phyloP scores from a whole-genome alignment of 2,329 filamentous ascomycete species.

The Ceratocystis eucalypticola region DNA sequence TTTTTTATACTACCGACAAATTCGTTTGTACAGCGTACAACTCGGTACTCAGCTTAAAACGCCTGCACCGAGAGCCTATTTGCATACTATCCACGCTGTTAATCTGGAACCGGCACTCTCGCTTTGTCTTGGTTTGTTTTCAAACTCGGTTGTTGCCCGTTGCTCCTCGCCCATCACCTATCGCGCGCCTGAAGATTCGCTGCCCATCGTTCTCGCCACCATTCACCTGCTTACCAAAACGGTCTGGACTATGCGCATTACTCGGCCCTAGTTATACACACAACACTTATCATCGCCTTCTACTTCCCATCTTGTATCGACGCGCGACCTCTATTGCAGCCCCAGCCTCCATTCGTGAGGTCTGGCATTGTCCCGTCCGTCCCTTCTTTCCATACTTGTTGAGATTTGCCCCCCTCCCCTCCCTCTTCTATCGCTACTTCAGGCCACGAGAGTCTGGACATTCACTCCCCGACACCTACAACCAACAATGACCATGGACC shows the following conservation, averaged over 20 bases:
- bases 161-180: neutral
- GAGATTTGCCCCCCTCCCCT: slow-evolving; percentile 21
- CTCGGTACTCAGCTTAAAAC: no score
- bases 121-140: no score
- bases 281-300: neutral
- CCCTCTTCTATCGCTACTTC: slow-evolving; percentile 18
- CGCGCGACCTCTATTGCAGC: neutral
- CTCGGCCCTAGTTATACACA: neutral
- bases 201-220: neutral
- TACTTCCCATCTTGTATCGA: neutral
- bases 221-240: neutral
- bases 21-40: no score
- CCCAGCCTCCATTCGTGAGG: slow-evolving; percentile 11
- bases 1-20: neutral
- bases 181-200: neutral
- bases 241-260: neutral
- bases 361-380: slow-evolving; percentile 18
- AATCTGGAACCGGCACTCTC: no score
- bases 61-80: no score
- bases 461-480: neutral
- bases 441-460: slow-evolving; percentile 16
- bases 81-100: no score
- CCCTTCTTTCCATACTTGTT: slow-evolving; percentile 22
- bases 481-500: slow-evolving; percentile 36
- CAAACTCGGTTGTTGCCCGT: no score